These are phyloP conservation scores for Diplodia scrobiculata DNA, from an alignment of 2,329 filamentous ascomycete species.

Conservation along the genomic window DNA sequence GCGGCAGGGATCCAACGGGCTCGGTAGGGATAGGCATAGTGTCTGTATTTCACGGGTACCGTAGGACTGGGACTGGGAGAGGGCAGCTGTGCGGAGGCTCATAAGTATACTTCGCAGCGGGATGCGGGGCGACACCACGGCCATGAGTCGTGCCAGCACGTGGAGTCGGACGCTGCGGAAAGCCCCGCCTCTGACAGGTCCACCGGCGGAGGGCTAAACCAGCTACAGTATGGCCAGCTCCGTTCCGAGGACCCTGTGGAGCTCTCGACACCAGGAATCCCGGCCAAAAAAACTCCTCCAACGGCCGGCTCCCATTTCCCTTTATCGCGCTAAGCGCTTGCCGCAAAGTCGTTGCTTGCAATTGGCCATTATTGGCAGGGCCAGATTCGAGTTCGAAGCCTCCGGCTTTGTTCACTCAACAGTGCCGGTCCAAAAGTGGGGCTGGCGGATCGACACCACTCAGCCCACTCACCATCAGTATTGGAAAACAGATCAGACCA, in stretches of 20 bases:
- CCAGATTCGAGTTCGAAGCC: no score
- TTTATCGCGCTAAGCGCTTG: not conserved
- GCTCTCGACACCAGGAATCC: not conserved
- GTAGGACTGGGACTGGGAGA: not conserved
- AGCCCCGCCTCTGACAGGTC: not conserved
- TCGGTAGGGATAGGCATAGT: conserved; percentile 31
- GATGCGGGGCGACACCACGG: conserved; percentile 9
- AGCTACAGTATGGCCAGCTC: not conserved
- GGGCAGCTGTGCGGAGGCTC: not conserved
- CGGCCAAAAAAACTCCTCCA: not conserved
- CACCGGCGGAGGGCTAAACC: not conserved
- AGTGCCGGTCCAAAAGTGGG: not conserved
- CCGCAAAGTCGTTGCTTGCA: not conserved
- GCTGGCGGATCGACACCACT: not conserved
- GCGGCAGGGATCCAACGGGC: conserved; percentile 30
- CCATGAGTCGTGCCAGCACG: not conserved
- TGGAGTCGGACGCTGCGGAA: conserved; percentile 15
- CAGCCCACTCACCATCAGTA: not conserved
- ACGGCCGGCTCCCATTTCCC: not conserved
- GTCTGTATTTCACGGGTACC: conserved; percentile 10
- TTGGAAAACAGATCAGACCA: not conserved
- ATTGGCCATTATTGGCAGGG: not conserved
- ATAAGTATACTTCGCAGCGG: not conserved
- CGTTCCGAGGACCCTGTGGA: not conserved
- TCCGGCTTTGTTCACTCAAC: not conserved